Evolutionary conservation across 2,329 filamentous ascomycete species (phyloP), one percentile per base, ranked within the genome.

Genomic region (Penicillium sp.): DNA sequence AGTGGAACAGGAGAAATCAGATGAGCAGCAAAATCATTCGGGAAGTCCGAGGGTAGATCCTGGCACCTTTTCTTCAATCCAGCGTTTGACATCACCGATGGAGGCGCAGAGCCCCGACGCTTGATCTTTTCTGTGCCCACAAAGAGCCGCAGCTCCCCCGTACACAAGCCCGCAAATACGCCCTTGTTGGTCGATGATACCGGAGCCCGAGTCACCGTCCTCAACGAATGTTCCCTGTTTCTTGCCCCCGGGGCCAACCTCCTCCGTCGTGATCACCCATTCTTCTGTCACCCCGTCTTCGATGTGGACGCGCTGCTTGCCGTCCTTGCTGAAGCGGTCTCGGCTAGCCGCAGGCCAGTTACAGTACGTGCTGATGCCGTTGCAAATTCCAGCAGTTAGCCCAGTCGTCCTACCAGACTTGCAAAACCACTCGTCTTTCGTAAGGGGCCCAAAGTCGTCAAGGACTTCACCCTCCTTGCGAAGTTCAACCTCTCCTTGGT

Each of bases 221-320:
- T 7, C 1, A 19, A 5, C 41, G 19, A 58, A 58, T 41, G 2
- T 21, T 5, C 15, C 44, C 21, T 58, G 46, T 5, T 2, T 35
- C 7, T 23, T 47, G 26, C 41, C 23, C 13, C 17, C 30, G 13
- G 53, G 15, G 7, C 44, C 23, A 13, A 49, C 21, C 8, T 30
- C 11, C 53, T 47, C 53, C 17, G 41, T 7, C 13, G 41, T 56
- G 21, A 56, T 30, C 4, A 47, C 53, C 21, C 9, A 30, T 31
- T 56, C 53, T 23, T 56, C 53, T 19, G 53, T 56, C 3, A 56
- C 19, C 5, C 53, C 53, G 26, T 56, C 53, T 19, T 46, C 41
- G 9, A 47, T 8, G 17, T 5, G 11, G 8, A 19, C 21, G 5
- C 21, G 38, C 4, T 23, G 7, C 19, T 2, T 17, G 3, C 53